Evolutionary conservation across 2,329 filamentous ascomycete species (phyloP).

Genomic region (Calonectria pteridis): DNA sequence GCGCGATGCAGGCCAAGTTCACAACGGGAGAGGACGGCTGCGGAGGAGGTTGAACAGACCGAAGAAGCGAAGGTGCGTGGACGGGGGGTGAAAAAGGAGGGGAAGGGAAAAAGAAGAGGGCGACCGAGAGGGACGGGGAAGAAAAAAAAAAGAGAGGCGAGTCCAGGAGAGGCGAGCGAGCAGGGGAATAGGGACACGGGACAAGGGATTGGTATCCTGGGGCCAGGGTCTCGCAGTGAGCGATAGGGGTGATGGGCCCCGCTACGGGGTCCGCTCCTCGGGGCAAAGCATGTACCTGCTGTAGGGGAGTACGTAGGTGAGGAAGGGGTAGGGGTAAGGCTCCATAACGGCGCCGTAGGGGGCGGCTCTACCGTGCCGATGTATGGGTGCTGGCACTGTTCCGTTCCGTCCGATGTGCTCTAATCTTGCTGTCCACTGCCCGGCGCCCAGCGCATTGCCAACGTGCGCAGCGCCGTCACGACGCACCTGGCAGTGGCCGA

Average conservation of each 20-base stretch:
- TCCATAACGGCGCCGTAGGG: conserved; percentile 12
- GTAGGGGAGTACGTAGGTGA: conserved; percentile 30
- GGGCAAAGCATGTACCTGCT: conserved; percentile 21
- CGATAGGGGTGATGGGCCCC: conserved; percentile 44
- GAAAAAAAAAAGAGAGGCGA: conserved; percentile 41
- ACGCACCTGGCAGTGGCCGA: background rate
- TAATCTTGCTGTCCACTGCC: background rate
- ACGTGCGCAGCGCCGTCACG: background rate
- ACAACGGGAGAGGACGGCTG: conserved; percentile 36
- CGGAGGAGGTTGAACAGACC: conserved; percentile 42
- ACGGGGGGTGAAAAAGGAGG: conserved; percentile 42
- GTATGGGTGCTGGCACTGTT: conserved; percentile 1
- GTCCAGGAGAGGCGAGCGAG: conserved; percentile 42
- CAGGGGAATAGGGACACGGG: conserved; percentile 46
- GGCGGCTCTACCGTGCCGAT: conserved; percentile 6
- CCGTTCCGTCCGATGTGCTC: background rate
- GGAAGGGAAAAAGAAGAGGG: conserved; percentile 40
- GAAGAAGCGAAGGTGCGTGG: conserved; percentile 44
- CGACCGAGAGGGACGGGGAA: conserved; percentile 42
- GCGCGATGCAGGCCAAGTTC: conserved; percentile 39
- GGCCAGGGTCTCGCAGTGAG: conserved; percentile 42
- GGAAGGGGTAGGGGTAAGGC: conserved; percentile 29
- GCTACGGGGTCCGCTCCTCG: conserved; percentile 36
- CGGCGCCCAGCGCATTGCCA: background rate
- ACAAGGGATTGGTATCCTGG: conserved; percentile 45